Percentiles rank a stretch among this genome's conserved stretches.
phyloP scores from a whole-genome alignment of 768 basidiomycete species.

The Boletellus ananas region DNA sequence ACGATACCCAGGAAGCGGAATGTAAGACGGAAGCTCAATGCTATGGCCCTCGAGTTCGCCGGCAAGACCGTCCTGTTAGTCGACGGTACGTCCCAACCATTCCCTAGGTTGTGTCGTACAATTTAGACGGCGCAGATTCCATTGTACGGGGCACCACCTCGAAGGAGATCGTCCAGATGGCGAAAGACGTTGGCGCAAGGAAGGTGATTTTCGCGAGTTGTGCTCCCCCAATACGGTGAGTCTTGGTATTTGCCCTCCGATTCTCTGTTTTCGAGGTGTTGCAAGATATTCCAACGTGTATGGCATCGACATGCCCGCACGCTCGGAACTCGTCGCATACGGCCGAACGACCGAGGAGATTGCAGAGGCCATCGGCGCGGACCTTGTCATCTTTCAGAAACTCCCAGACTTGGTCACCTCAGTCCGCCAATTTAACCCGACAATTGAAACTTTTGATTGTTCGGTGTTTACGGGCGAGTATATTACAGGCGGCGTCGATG shows the following conservation, averaged over 20 bases:
- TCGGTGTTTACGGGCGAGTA: constrained; percentile 98
- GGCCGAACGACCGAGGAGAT: constrained; percentile 68
- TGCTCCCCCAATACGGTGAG: constrained; percentile 89
- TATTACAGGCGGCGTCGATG: constrained; percentile 89
- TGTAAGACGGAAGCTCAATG: constrained; percentile 92
- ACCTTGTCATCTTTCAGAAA: constrained; percentile 94
- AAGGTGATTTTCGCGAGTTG: constrained; percentile 96
- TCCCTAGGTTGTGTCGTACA: neutral
- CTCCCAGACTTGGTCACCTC: constrained; percentile 82
- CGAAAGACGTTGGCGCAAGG: constrained; percentile 96
- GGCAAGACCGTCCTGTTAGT: constrained; percentile 92
- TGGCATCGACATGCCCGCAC: constrained; percentile 99
- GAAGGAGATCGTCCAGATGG: constrained; percentile 99
- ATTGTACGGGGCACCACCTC: constrained; percentile 99
- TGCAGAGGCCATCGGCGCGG: constrained; percentile 83
- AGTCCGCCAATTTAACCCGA: constrained; percentile 79
- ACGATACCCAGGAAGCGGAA: constrained; percentile 69
- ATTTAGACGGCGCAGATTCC: constrained; percentile 58
- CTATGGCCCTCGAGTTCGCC: constrained; percentile 96
- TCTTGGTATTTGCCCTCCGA: neutral
- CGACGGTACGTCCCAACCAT: constrained; percentile 59
- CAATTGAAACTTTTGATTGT: constrained; percentile 82
- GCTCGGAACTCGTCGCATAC: constrained; percentile 88
- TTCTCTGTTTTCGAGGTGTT: constrained; percentile 1
- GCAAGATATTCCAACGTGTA: constrained; percentile 88